Evolutionary conservation across 2,329 filamentous ascomycete species (phyloP).

Genomic region (Talaromyces sp.): DNA sequence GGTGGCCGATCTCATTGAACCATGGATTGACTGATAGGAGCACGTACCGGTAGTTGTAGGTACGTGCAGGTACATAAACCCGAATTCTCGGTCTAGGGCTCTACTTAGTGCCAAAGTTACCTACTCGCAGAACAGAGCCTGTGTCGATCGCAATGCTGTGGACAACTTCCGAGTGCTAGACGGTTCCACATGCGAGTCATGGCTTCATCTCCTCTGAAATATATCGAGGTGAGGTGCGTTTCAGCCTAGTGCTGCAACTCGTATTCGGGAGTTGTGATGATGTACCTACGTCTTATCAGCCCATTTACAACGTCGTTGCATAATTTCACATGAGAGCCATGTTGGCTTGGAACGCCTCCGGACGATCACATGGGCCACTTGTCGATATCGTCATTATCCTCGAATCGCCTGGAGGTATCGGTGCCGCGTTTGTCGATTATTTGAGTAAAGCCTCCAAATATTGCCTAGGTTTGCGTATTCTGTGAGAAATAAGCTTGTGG

Average conservation of each 20-base stretch:
- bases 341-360: too few relatives aligned
- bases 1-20: background rate
- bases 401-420: too few relatives aligned
- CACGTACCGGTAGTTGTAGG: background rate
- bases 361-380: too few relatives aligned
- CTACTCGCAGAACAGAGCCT: background rate
- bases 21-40: background rate
- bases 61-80: background rate
- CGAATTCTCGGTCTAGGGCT: background rate
- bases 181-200: background rate
- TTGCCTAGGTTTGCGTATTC: background rate
- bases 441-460: background rate
- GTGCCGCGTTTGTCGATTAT: too few relatives aligned
- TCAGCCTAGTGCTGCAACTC: background rate
- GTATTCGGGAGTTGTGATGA: too few relatives aligned
- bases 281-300: too few relatives aligned
- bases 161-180: too few relatives aligned
- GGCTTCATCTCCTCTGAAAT: background rate
- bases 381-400: too few relatives aligned
- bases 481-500: too few relatives aligned
- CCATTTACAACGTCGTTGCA: too few relatives aligned
- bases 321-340: too few relatives aligned
- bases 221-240: background rate
- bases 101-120: background rate
- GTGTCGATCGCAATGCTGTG: background rate